Evolutionary conservation across 1,284 basidiomycete genomes (phyloP), one percentile per base, ranked within the genome.

Genomic region (Mixia osmundae): DNA sequence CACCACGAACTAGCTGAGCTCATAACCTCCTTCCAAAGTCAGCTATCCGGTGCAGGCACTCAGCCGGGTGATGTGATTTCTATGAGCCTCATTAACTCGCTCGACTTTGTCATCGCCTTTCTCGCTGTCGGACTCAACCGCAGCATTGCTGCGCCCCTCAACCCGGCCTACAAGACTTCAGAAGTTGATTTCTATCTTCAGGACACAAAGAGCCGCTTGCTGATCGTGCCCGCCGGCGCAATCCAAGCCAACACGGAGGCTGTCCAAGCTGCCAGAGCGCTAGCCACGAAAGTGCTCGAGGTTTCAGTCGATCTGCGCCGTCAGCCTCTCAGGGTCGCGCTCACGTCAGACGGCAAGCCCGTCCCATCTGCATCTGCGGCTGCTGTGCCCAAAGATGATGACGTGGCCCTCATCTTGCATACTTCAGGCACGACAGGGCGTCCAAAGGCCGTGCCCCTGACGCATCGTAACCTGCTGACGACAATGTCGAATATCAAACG

Each of bases 391-490:
- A n/a, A 43, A 23, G 54, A 66, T 15, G 48, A 59, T 30, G 65
- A 68, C 50, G 57, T 61, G 18, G 66, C 67, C 3, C 57, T 73
- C 6, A 64, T 73, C 10, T 55, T 73, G 16, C 57, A 58, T 44
- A 70, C 67, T 8, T 66, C 63, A 24, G 71, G 71, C 1, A 72
- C 70, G n/a, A 72, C 69, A 20, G 70, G 70, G 3, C 44, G 53
- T 28, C 59, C 58, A 15, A 61, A 61, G 44, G 59, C 54, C 41
- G 31, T 33, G 43, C 36, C 27, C 2, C 14, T 29, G 35, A 63
- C 66, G 2, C 64, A 72, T 36, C 58, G 59, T 12, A 65, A 69
- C 29, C 56, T 74, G 26, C 57, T 70, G 37, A 61, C 68, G 3
- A 69, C 70, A 5, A 68, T 69, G 37, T 59, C 59, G 46, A 69